Evolutionary conservation across 139 green algal genomes (phyloP).

Genomic region (Tetraselmis chui): DNA sequence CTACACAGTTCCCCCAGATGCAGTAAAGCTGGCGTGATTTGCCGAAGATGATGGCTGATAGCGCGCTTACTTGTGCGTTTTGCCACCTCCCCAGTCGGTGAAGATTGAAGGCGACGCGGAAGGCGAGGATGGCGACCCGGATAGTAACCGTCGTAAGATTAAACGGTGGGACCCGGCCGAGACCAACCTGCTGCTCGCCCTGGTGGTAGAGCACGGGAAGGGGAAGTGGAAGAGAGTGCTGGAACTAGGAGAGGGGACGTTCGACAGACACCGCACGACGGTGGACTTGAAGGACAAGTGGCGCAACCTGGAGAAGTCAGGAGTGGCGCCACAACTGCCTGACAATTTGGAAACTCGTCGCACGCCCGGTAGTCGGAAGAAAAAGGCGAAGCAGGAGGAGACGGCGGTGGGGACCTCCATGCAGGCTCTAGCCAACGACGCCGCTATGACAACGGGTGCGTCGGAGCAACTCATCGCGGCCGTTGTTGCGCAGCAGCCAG

Average conservation of each 20-base stretch:
- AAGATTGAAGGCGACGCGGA: background rate
- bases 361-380: background rate
- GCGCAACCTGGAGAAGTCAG: slow-evolving; percentile 26
- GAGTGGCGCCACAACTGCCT: background rate
- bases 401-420: background rate
- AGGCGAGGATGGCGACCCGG: background rate
- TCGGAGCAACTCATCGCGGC: background rate
- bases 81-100: too few species aligned
- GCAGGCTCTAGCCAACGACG: background rate
- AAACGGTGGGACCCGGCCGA: slow-evolving; percentile 25
- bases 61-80: too few species aligned
- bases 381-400: background rate
- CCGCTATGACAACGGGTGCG: background rate
- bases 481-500: background rate
- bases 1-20: too few species aligned
- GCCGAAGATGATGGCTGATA: too few species aligned
- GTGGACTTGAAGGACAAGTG: slow-evolving; percentile 41
- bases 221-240: slow-evolving; percentile 34
- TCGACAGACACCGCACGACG: slow-evolving; percentile 12
- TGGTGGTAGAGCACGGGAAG: slow-evolving; percentile 19
- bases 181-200: slow-evolving; percentile 17
- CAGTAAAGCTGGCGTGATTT: too few species aligned
- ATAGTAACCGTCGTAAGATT: slow-evolving; percentile 9
- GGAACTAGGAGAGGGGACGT: slow-evolving; percentile 13
- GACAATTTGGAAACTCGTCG: background rate